phyloP scores from a whole-genome alignment of 108 stramenopile species.

The Stephanodiscus triporus region DNA sequence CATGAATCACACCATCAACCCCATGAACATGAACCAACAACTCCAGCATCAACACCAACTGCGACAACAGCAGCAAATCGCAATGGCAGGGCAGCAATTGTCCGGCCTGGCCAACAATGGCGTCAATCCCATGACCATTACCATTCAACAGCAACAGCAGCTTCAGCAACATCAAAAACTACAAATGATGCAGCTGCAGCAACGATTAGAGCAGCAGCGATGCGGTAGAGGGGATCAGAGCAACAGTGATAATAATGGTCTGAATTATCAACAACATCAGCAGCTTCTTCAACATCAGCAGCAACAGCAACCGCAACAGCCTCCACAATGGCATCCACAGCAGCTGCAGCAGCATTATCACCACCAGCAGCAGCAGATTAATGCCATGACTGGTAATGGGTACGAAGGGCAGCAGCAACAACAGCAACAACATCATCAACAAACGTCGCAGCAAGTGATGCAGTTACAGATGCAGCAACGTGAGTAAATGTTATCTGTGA shows the following conservation, averaged over 20 bases:
- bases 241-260: background rate
- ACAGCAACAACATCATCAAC: slow-evolving; percentile 13
- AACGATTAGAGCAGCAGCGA: slow-evolving; percentile 4
- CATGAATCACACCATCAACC: background rate
- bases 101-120: background rate
- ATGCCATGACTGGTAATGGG: background rate
- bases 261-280: slow-evolving; percentile 2
- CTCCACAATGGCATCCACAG: slow-evolving; percentile 9
- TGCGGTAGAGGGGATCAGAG: background rate
- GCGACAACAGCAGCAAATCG: background rate
- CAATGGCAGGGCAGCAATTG: background rate
- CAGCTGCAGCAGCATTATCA: background rate
- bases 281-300: slow-evolving; percentile 11
- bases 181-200: slow-evolving; percentile 15
- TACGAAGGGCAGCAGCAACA: background rate
- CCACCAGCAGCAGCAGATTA: background rate
- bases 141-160: slow-evolving; percentile 10
- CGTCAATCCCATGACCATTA: slow-evolving; percentile 3
- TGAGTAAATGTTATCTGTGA: background rate
- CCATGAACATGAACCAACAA: background rate
- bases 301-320: slow-evolving; percentile 9
- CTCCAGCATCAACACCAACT: background rate
- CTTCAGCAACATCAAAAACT: slow-evolving; percentile 2
- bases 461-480: slow-evolving; percentile 22
- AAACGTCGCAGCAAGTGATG: slow-evolving; percentile 11